phyloP scores from a whole-genome alignment of 2,329 filamentous ascomycete genomes.

The Achaetomium macrosporum region DNA sequence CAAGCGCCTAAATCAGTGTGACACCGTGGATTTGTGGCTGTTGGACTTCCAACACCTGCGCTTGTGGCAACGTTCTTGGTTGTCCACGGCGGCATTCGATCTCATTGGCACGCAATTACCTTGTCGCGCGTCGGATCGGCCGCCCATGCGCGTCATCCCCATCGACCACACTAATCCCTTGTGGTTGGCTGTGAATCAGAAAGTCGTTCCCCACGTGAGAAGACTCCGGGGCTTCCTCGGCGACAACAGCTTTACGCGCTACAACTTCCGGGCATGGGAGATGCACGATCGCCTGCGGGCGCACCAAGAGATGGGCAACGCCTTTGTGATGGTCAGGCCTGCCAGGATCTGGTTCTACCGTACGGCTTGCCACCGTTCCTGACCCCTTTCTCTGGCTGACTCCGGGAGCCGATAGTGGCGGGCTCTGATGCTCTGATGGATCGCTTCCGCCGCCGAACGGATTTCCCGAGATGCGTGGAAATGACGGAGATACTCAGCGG shows the following conservation, averaged over 20 bases:
- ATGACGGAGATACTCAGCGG: constrained; percentile 18
- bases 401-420: background rate
- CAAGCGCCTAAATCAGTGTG: too few species aligned
- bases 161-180: constrained; percentile 29
- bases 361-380: too few species aligned
- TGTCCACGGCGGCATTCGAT: too few species aligned
- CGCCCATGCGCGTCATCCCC: constrained; percentile 30
- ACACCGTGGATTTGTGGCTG: too few species aligned
- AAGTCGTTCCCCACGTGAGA: constrained; percentile 21
- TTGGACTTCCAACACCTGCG: too few species aligned
- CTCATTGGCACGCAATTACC: constrained; percentile 14
- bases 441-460: constrained; percentile 10
- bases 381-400: too few species aligned
- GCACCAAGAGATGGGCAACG: constrained; percentile 19
- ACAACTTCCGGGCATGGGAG: constrained; percentile 30
- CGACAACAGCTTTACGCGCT: constrained; percentile 29
- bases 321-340: constrained; percentile 15
- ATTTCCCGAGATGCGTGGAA: constrained; percentile 18
- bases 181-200: constrained; percentile 28
- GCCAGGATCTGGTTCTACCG: constrained; percentile 17
- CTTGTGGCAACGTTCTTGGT: too few species aligned
- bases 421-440: constrained; percentile 14
- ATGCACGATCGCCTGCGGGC: constrained; percentile 22
- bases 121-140: constrained; percentile 26
- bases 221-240: constrained; percentile 20